Conservation (phyloP, 1,139 yeast species). For the Nakaseomyces glabratus region DNA sequence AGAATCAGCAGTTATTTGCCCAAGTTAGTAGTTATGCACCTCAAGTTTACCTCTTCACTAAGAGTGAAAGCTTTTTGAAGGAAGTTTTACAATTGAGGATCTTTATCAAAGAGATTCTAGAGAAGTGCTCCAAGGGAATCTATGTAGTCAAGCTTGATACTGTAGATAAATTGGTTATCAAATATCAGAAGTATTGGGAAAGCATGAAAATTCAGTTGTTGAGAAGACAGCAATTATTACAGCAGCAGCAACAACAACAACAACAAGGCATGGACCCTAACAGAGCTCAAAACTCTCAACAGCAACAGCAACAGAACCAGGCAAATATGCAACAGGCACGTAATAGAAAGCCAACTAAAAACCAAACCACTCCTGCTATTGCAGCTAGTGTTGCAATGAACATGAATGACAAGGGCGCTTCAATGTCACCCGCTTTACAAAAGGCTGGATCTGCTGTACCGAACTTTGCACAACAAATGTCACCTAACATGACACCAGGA, state of each 20-base stretch:
- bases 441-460: slow-evolving; percentile 2
- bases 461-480: slow-evolving; percentile 1
- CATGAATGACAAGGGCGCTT: slow-evolving; percentile 5
- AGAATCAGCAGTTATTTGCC: slow-evolving; percentile 53
- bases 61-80: slow-evolving; percentile 65
- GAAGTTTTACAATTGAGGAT: slow-evolving; percentile 66
- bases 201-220: slow-evolving; percentile 50
- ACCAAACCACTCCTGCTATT: slow-evolving; percentile 14
- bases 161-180: slow-evolving; percentile 54
- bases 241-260: slow-evolving; percentile 27
- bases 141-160: slow-evolving; percentile 59
- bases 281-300: slow-evolving; percentile 12
- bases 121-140: slow-evolving; percentile 49
- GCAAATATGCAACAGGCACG: slow-evolving; percentile 14
- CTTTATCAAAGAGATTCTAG: slow-evolving; percentile 64
- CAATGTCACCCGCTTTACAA: slow-evolving; percentile 8
- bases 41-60: slow-evolving; percentile 64
- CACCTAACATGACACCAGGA: slow-evolving; percentile 5
- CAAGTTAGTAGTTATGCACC: slow-evolving; percentile 71
- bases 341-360: slow-evolving; percentile 12
- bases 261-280: slow-evolving; percentile 14
- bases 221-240: slow-evolving; percentile 35
- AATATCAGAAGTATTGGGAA: slow-evolving; percentile 59
- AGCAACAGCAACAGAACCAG: slow-evolving; percentile 19
- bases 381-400: slow-evolving; percentile 10